These are phyloP conservation scores for Fagopyrum esculentum DNA, from an alignment of 148 eudicot genomes.

Conservation along the genomic window DNA sequence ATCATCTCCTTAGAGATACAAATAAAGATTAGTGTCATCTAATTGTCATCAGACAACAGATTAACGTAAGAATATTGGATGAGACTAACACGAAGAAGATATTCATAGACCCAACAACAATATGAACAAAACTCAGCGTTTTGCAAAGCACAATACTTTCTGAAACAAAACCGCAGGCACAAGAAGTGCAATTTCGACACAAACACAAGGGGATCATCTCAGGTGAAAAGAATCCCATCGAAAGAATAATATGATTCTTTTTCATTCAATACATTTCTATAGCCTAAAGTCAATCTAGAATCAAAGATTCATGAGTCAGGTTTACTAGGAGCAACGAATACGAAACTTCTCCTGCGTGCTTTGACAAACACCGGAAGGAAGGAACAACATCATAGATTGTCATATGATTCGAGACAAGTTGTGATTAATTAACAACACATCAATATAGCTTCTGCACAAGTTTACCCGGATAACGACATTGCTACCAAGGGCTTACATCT, in stretches of 20 bases:
- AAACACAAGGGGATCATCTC: not conserved
- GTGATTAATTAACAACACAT: constrained; percentile 1
- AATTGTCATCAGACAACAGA: too few relatives aligned
- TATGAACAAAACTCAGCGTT: not conserved
- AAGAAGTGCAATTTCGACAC: not conserved
- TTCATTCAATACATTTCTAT: constrained; percentile 7
- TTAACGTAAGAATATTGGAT: too few relatives aligned
- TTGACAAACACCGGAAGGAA: not conserved
- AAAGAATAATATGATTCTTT: constrained; percentile 9
- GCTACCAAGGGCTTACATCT: not conserved
- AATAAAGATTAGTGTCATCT: too few relatives aligned
- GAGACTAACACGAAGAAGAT: too few relatives aligned
- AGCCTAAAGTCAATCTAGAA: constrained; percentile 11
- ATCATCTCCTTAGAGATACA: too few relatives aligned
- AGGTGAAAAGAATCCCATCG: not conserved
- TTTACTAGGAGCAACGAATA: constrained; percentile 8
- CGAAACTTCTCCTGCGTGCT: constrained; percentile 4
- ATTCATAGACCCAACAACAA: too few relatives aligned
- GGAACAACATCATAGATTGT: not conserved
- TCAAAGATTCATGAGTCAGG: constrained; percentile 8
- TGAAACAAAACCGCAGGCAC: not conserved
- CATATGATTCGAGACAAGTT: constrained; percentile 8
- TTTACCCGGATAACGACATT: not conserved
- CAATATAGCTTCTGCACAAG: constrained; percentile 9
- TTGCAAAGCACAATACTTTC: not conserved